A percentile compares a stretch with the other conserved stretches of the same genome.
Conservation (phyloP, 805 yeast species). For the Zygoascus bituminiphila region DNA sequence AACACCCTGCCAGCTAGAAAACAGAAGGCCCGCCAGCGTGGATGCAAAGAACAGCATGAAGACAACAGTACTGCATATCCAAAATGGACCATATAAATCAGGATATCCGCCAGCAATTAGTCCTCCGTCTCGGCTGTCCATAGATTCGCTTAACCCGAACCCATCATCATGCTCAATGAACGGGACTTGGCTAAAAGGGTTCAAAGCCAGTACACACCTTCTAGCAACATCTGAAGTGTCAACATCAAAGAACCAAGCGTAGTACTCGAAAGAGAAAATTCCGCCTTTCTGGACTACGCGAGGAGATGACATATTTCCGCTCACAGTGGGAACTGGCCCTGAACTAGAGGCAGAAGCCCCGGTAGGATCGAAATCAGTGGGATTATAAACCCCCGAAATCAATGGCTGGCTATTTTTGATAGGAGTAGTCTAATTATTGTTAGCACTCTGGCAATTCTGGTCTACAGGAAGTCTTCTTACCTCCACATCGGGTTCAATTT, state of each 20-base stretch:
- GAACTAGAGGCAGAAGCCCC: constrained; percentile 10
- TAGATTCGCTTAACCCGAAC: constrained; percentile 6
- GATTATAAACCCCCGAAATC: constrained; percentile 29
- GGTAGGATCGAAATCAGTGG: constrained; percentile 24
- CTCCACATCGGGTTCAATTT: constrained; percentile 3
- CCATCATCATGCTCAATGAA: constrained; percentile 22
- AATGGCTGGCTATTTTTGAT: not conserved
- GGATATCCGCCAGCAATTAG: constrained; percentile 34
- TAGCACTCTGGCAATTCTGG: not conserved
- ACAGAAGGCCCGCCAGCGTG: constrained; percentile 57
- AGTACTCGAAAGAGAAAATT: constrained; percentile 48
- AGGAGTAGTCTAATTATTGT: not conserved
- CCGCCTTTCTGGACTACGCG: constrained; percentile 32
- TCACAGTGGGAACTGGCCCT: constrained; percentile 4
- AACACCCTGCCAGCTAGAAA: constrained; percentile 35
- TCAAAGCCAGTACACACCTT: constrained; percentile 48
- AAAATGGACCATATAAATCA: constrained; percentile 81
- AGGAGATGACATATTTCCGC: constrained; percentile 9
- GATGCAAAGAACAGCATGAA: constrained; percentile 67
- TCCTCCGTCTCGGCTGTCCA: constrained; percentile 26
- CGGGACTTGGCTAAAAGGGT: constrained; percentile 36
- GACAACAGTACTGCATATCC: constrained; percentile 82
- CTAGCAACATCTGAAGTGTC: constrained; percentile 52
- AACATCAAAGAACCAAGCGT: constrained; percentile 60
- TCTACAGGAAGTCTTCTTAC: not conserved